Conservation (phyloP, 2,329 filamentous ascomycete species). For the Cercospora nicotianae region DNA sequence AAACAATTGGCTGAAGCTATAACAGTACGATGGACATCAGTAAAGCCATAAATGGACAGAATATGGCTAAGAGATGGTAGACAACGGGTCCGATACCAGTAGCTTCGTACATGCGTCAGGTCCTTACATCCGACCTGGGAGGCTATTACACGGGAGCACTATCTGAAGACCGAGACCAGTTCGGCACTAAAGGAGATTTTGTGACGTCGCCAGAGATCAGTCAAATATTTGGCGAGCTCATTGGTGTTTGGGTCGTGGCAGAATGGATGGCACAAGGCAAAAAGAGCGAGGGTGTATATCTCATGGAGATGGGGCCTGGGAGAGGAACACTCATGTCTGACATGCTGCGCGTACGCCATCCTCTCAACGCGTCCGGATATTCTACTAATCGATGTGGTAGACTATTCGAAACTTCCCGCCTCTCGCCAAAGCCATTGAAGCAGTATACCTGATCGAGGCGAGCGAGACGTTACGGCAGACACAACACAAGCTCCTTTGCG, state of each 20-base stretch:
- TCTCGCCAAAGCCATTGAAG: conserved; percentile 73
- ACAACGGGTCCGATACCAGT: conserved; percentile 88
- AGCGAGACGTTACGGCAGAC: conserved; percentile 73
- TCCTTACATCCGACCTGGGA: conserved; percentile 82
- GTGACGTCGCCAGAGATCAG: conserved; percentile 97
- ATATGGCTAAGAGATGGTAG: conserved; percentile 42
- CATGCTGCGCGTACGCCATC: conserved; percentile 71
- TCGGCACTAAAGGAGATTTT: conserved; percentile 91
- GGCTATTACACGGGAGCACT: conserved; percentile 84
- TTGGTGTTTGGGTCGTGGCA: conserved; percentile 91
- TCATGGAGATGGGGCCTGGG: conserved; percentile 93
- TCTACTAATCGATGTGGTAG: conserved; percentile 45
- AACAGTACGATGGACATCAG: conserved; percentile 56
- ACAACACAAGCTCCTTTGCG: conserved; percentile 81
- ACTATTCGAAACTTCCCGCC: conserved; percentile 80
- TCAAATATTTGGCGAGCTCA: conserved; percentile 90
- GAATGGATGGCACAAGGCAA: conserved; percentile 94
- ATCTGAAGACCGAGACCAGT: conserved; percentile 72
- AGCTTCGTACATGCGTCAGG: conserved; percentile 97
- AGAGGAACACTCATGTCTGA: conserved; percentile 97
- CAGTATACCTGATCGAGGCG: conserved; percentile 95
- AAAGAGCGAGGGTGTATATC: conserved; percentile 70
- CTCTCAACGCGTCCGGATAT: no score
- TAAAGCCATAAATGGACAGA: neutral
- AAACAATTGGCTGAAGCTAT: conserved; percentile 86